Percentiles rank a stretch among this genome's conserved stretches.
phyloP scores from a whole-genome alignment of 805 yeast genomes.

The Saccharomycopsis fibuligera region DNA sequence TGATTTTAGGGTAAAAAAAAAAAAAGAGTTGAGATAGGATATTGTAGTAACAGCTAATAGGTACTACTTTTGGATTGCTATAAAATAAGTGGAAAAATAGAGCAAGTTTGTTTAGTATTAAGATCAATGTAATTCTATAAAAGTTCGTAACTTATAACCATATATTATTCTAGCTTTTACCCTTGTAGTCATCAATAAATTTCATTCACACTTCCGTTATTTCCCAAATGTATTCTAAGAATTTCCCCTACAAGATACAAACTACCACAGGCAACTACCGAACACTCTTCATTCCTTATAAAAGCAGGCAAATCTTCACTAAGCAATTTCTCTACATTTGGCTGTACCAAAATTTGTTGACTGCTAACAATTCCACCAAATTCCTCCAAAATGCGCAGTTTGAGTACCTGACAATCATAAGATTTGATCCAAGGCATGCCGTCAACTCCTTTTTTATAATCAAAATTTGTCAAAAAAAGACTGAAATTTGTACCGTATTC shows the following conservation, averaged over 20 bases:
- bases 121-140: no score
- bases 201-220: background rate
- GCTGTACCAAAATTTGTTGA: slow-evolving; percentile 26
- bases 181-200: background rate
- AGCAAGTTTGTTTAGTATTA: no score
- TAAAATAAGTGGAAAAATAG: no score
- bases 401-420: slow-evolving; percentile 32
- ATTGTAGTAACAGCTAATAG: no score
- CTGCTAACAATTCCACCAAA: slow-evolving; percentile 16
- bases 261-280: slow-evolving; percentile 61
- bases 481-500: slow-evolving; percentile 30
- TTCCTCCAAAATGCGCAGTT: slow-evolving; percentile 22
- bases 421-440: slow-evolving; percentile 93
- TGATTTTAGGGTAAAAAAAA: no score
- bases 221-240: slow-evolving; percentile 30
- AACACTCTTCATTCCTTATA: slow-evolving; percentile 5
- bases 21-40: no score
- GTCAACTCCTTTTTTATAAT: slow-evolving; percentile 44
- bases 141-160: no score
- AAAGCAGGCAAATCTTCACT: slow-evolving; percentile 14
- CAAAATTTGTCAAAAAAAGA: slow-evolving; percentile 58
- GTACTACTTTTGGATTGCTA: no score
- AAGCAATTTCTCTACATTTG: slow-evolving; percentile 28
- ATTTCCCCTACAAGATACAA: slow-evolving; percentile 60
- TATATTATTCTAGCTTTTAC: no score